Evolutionary conservation across 306 rosid species (phyloP).

Genomic region (Castanea mollissima): DNA sequence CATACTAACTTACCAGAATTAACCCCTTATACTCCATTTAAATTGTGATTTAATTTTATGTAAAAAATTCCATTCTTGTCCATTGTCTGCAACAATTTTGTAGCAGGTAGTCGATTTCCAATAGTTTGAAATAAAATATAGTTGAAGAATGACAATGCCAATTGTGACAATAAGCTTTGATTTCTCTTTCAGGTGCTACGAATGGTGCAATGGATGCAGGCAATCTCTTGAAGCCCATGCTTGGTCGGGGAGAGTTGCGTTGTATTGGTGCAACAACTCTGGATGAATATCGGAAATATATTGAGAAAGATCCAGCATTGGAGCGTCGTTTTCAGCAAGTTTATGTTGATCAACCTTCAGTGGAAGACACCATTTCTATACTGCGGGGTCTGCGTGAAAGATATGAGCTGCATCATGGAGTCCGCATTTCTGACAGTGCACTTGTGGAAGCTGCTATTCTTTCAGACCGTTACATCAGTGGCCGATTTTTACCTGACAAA

Average conservation of each 20-base stretch:
- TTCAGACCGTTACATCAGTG: conserved; percentile 97
- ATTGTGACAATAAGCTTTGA: conserved; percentile 13
- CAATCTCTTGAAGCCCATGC: conserved; percentile 98
- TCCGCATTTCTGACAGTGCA: conserved; percentile 94
- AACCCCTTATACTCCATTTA: neutral
- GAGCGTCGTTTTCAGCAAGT: conserved; percentile 99
- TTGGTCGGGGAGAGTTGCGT: conserved; percentile 96
- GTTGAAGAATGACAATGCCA: conserved; percentile 12
- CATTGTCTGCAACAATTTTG: neutral
- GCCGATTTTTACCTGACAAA: conserved; percentile 96
- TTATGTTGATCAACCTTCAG: conserved; percentile 93
- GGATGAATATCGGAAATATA: conserved; percentile 91
- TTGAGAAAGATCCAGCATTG: conserved; percentile 97
- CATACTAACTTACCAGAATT: neutral
- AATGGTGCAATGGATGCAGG: conserved; percentile 99
- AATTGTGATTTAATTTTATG: conserved; percentile 2
- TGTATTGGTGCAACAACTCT: conserved; percentile 97
- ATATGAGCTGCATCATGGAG: conserved; percentile 98
- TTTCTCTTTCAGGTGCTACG: conserved; percentile 73
- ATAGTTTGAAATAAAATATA: conserved; percentile 11
- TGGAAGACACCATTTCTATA: conserved; percentile 85
- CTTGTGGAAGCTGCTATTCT: conserved; percentile 97
- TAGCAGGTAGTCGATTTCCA: conserved; percentile 1
- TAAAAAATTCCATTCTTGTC: conserved; percentile 1
- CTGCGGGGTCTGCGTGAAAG: conserved; percentile 94